Evolutionary conservation across 129 eudicot species (phyloP).

Genomic region (Daucus carota): DNA sequence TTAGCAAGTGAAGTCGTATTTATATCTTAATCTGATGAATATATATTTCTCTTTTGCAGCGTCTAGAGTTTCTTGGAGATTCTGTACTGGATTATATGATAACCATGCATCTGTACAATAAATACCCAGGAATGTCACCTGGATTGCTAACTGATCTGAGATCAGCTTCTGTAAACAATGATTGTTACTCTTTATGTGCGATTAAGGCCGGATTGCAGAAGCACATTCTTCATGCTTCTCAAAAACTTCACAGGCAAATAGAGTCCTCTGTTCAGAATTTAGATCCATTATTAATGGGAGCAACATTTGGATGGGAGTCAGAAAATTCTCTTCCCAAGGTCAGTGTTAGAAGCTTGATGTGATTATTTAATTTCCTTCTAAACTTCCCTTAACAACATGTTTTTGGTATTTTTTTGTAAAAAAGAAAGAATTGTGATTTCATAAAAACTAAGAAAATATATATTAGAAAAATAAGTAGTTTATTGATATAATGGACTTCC

Average conservation of each 20-base stretch:
- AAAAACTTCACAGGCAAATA: slow-evolving; percentile 45
- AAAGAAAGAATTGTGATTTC: too few relatives aligned
- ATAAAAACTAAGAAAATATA: neutral
- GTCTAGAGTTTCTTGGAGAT: slow-evolving; percentile 89
- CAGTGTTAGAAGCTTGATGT: neutral
- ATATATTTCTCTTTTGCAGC: slow-evolving; percentile 28
- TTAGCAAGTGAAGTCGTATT: neutral
- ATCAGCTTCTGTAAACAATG: slow-evolving; percentile 83
- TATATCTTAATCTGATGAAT: too few relatives aligned
- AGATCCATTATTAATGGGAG: slow-evolving; percentile 16
- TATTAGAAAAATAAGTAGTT: neutral
- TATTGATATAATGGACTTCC: neutral
- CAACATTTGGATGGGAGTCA: slow-evolving; percentile 78
- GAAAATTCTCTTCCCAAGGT: slow-evolving; percentile 74
- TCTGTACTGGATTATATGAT: slow-evolving; percentile 71
- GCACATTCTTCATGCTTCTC: slow-evolving; percentile 72
- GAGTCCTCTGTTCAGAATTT: slow-evolving; percentile 20
- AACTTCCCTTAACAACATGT: neutral
- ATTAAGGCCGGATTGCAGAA: slow-evolving; percentile 50
- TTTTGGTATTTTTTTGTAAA: too few relatives aligned
- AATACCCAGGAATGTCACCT: slow-evolving; percentile 71
- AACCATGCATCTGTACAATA: slow-evolving; percentile 45
- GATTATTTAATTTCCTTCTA: neutral
- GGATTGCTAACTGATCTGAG: slow-evolving; percentile 79
- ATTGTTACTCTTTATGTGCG: slow-evolving; percentile 69